phyloP scores from a whole-genome alignment of 2,329 filamentous ascomycete genomes.

The Xylaria sp. region DNA sequence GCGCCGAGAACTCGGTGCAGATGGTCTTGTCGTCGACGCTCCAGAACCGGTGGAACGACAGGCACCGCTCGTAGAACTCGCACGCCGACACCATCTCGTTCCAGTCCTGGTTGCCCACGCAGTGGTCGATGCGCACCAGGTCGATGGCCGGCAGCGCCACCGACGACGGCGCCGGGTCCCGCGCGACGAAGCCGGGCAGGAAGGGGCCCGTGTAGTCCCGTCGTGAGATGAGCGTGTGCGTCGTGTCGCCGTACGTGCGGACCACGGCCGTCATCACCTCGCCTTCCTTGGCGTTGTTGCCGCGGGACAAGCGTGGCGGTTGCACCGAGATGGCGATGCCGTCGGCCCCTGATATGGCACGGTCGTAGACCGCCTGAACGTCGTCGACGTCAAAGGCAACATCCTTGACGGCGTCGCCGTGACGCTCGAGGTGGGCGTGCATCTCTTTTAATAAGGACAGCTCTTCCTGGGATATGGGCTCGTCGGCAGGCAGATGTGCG shows the following conservation, averaged over 20 bases:
- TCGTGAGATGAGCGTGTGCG: conserved; percentile 87
- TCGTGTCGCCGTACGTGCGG: conserved; percentile 93
- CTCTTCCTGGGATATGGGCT: conserved; percentile 72
- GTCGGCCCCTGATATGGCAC: conserved; percentile 70
- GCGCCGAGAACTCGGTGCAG: conserved; percentile 89
- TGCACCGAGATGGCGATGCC: conserved; percentile 68
- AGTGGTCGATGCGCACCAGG: conserved; percentile 88
- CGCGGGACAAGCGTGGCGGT: conserved; percentile 60
- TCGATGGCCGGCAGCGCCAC: conserved; percentile 68
- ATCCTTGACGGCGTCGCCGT: conserved; percentile 95
- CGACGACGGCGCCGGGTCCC: conserved; percentile 53
- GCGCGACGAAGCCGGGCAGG: conserved; percentile 80
- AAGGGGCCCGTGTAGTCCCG: conserved; percentile 77
- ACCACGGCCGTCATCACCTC: conserved; percentile 80
- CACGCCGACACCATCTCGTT: conserved; percentile 79
- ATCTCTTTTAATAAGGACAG: conserved; percentile 75
- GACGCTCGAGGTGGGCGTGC: conserved; percentile 82
- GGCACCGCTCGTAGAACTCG: conserved; percentile 83
- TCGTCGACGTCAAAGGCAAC: conserved; percentile 95
- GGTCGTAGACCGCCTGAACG: conserved; percentile 80
- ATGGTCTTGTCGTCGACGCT: conserved; percentile 93
- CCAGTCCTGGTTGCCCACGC: conserved; percentile 97
- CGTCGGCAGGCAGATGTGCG: conserved; percentile 64
- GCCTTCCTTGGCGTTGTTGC: conserved; percentile 68
- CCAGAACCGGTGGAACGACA: conserved; percentile 98